Conservation (phyloP, 129 eudicot species). For the Ambrosia trifida region DNA sequence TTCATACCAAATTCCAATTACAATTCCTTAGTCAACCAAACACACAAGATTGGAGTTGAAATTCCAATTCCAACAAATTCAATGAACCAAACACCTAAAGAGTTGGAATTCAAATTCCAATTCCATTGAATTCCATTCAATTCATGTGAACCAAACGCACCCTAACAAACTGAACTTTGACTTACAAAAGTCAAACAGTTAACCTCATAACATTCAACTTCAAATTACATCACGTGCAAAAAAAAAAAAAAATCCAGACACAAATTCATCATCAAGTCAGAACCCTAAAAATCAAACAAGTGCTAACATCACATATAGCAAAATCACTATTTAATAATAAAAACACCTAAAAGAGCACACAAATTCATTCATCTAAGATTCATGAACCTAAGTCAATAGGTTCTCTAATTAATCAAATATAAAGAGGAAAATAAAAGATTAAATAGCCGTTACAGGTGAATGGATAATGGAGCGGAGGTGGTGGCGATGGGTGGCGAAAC, state of each 20-base stretch:
- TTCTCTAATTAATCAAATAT: not conserved
- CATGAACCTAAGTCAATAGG: not conserved
- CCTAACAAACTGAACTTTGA: not conserved
- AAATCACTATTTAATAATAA: not conserved
- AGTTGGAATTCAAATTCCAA: no score
- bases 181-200: not conserved
- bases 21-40: no score
- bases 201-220: not conserved
- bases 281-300: not conserved
- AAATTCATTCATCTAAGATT: not conserved
- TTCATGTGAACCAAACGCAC: no score
- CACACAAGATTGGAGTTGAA: no score
- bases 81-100: no score
- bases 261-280: no score
- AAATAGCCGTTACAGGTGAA: constrained; percentile 49
- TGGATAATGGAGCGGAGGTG: constrained; percentile 40
- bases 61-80: no score
- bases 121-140: no score
- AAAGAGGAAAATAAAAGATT: not conserved
- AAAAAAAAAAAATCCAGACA: no score
- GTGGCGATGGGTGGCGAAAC: constrained; percentile 41
- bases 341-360: constrained; percentile 15
- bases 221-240: no score
- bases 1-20: no score
- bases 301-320: not conserved